Percentiles rank a stretch among this genome's conserved stretches.
phyloP scores from a whole-genome alignment of 441 rosid species.

The Erodium trifolium region DNA sequence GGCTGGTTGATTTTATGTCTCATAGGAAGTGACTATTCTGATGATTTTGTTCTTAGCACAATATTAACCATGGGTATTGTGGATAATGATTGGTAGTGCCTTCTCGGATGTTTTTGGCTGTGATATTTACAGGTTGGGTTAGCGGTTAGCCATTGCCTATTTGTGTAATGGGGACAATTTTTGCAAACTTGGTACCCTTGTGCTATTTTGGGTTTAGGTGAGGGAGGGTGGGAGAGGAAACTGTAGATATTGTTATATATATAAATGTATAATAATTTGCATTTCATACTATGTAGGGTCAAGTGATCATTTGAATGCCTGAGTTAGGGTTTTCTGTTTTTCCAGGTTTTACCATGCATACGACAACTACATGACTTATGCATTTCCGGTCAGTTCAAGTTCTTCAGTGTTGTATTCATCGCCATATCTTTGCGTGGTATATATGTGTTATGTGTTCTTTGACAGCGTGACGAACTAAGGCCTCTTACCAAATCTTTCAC shows the following conservation, averaged over 20 bases:
- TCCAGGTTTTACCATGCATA: constrained; percentile 92
- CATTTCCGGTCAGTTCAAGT: constrained; percentile 64
- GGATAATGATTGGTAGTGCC: not conserved
- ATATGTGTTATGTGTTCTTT: constrained; percentile 16
- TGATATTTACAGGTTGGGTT: not conserved
- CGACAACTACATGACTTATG: constrained; percentile 80
- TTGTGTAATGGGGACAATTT: not conserved
- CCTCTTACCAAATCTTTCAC: constrained; percentile 79
- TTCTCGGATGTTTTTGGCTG: not conserved
- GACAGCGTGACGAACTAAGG: constrained; percentile 89
- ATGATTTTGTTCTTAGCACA: not conserved
- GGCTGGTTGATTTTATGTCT: not conserved
- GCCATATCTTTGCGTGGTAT: constrained; percentile 1
- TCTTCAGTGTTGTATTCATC: constrained; percentile 13
- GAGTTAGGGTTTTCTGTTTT: constrained; percentile 6
- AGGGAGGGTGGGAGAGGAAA: not conserved
- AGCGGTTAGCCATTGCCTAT: not conserved
- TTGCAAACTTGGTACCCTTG: not conserved
- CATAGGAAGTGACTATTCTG: not conserved
- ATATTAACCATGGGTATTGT: not conserved
- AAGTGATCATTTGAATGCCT: no score
- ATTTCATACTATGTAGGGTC: no score
- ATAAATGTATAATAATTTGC: no score
- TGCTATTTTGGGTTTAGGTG: no score
- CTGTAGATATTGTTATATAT: no score